Evolutionary conservation across 495 filamentous ascomycete species (phyloP).

Genomic region (Friedmanniomyces simplex): DNA sequence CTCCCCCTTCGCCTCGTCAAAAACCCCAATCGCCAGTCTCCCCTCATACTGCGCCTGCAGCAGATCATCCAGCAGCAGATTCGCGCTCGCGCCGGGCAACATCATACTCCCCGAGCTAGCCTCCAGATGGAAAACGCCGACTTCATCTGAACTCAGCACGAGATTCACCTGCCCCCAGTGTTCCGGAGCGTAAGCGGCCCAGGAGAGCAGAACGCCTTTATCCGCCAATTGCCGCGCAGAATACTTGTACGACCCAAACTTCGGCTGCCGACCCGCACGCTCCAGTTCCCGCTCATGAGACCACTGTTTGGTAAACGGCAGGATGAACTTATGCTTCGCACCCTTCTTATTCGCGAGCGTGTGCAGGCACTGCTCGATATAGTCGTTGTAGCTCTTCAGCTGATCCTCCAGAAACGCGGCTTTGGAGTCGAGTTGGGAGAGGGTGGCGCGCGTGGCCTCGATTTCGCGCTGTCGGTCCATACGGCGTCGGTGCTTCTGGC

Average conservation of each 20-base stretch:
- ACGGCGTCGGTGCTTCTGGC: constrained; percentile 85
- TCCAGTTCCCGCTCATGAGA: constrained; percentile 94
- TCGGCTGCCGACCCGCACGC: constrained; percentile 79
- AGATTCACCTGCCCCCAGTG: constrained; percentile 89
- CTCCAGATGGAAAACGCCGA: constrained; percentile 89
- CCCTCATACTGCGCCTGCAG: constrained; percentile 96
- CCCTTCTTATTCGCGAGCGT: constrained; percentile 98
- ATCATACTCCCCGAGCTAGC: constrained; percentile 88
- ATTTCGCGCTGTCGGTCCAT: constrained; percentile 85
- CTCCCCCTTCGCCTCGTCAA: constrained; percentile 41
- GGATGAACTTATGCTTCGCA: constrained; percentile 79
- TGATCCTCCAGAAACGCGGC: constrained; percentile 87
- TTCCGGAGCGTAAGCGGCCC: constrained; percentile 72
- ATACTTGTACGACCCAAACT: constrained; percentile 97
- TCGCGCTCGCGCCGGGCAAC: constrained; percentile 84
- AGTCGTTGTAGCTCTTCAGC: constrained; percentile 95
- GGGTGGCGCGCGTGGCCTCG: constrained; percentile 75
- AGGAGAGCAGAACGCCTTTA: constrained; percentile 83
- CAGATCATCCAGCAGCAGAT: constrained; percentile 84
- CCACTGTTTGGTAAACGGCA: constrained; percentile 98
- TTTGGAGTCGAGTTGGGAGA: constrained; percentile 79
- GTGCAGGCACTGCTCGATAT: constrained; percentile 97
- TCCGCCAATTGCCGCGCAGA: constrained; percentile 78
- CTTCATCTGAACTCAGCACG: constrained; percentile 86
- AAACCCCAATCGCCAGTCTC: constrained; percentile 86